These are phyloP conservation scores for Cetradonia linearis DNA, from an alignment of 495 filamentous ascomycete species.

Conservation along the genomic window DNA sequence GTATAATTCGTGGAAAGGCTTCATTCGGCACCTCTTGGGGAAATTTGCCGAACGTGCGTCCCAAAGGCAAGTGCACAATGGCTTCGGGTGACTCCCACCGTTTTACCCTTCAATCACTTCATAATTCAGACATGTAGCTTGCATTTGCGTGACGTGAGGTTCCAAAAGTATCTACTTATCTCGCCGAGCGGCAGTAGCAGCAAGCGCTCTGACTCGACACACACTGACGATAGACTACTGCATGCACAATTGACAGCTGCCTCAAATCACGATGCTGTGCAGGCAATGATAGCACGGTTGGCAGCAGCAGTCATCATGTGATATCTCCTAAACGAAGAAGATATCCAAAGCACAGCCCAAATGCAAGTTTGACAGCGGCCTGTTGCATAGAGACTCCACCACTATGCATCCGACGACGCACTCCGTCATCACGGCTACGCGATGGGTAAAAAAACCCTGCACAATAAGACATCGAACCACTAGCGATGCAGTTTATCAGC, in stretches of 20 bases:
- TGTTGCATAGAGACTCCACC: background rate
- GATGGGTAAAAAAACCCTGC: background rate
- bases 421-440: background rate
- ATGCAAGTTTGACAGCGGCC: constrained; percentile 14
- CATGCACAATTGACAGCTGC: constrained; percentile 2
- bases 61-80: background rate
- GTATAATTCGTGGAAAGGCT: background rate
- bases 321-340: background rate
- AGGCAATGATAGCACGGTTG: background rate
- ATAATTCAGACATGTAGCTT: background rate
- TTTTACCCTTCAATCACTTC: background rate
- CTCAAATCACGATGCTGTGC: background rate
- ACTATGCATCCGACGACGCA: background rate
- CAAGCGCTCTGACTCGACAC: constrained; percentile 4
- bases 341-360: background rate
- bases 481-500: background rate
- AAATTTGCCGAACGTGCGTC: background rate
- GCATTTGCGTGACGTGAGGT: background rate
- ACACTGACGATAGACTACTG: constrained; percentile 5
- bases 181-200: background rate
- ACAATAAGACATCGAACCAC: background rate
- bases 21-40: background rate
- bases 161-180: background rate
- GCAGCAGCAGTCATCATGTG: background rate
- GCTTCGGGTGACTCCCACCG: background rate